phyloP scores from a whole-genome alignment of 345 rosid genomes.

The Conringia planisiliqua region DNA sequence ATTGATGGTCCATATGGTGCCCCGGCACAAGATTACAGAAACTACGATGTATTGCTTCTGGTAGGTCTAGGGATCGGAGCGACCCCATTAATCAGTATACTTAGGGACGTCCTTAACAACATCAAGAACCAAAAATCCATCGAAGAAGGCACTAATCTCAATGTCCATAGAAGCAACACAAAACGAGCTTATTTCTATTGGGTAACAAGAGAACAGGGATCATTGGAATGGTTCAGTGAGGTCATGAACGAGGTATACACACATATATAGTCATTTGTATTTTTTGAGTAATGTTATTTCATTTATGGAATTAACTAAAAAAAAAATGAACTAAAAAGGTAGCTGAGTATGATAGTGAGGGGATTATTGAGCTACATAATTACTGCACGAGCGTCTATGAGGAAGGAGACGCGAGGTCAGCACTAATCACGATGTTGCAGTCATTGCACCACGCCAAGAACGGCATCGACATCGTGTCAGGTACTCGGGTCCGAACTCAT shows the following conservation, averaged over 20 bases:
- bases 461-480: background rate
- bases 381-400: background rate
- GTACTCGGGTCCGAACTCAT: background rate
- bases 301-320: background rate
- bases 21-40: slow-evolving; percentile 75
- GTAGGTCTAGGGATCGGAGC: slow-evolving; percentile 88
- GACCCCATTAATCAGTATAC: slow-evolving; percentile 74
- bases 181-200: slow-evolving; percentile 72
- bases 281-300: background rate
- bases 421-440: slow-evolving; percentile 1
- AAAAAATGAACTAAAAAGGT: background rate
- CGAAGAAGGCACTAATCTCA: slow-evolving; percentile 36
- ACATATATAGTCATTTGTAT: background rate
- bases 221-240: slow-evolving; percentile 71
- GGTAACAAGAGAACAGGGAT: slow-evolving; percentile 86
- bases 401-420: background rate
- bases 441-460: background rate
- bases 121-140: slow-evolving; percentile 56
- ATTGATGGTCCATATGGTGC: slow-evolving; percentile 88
- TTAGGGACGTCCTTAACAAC: slow-evolving; percentile 74
- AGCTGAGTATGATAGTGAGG: slow-evolving; percentile 56
- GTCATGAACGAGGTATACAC: slow-evolving; percentile 62
- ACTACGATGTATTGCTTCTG: slow-evolving; percentile 69
- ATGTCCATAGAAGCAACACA: slow-evolving; percentile 32
- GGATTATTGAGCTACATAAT: slow-evolving; percentile 23